These are phyloP conservation scores for Sarocladium strictum DNA, from an alignment of 2,329 filamentous ascomycete species.

Conservation along the genomic window DNA sequence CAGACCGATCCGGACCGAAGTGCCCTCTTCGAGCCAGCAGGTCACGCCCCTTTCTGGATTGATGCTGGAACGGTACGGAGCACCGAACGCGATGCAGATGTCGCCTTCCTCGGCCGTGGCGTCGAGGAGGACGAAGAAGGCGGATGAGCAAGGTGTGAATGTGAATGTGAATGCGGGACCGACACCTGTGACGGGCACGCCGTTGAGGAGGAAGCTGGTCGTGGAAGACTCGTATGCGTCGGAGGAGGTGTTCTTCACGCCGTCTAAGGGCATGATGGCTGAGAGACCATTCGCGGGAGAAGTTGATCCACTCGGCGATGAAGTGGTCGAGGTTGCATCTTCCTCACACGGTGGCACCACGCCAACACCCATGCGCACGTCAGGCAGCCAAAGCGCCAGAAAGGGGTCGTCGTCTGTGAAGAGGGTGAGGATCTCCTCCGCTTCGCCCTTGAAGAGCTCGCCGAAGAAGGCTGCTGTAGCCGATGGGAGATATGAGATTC, in stretches of 20 bases:
- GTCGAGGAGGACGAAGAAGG: background rate
- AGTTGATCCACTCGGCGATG: background rate
- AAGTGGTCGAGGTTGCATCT: slow-evolving; percentile 10
- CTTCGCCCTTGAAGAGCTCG: slow-evolving; percentile 8
- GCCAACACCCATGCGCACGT: background rate
- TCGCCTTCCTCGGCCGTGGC: slow-evolving; percentile 25
- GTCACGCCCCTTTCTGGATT: slow-evolving; percentile 33
- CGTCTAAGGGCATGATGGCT: slow-evolving; percentile 3
- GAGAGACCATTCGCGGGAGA: background rate
- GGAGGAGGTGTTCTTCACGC: slow-evolving; percentile 12
- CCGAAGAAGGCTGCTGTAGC: slow-evolving; percentile 5
- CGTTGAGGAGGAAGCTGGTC: slow-evolving; percentile 23
- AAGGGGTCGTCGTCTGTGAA: background rate
- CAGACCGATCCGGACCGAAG: slow-evolving; percentile 28
- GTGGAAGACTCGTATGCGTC: slow-evolving; percentile 41
- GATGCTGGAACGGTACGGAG: slow-evolving; percentile 33
- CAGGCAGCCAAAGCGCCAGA: background rate
- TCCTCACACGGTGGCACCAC: background rate
- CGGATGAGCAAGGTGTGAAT: background rate
- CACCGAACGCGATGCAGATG: slow-evolving; percentile 19
- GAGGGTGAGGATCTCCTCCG: background rate
- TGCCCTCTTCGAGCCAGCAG: slow-evolving; percentile 35
- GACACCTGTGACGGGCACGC: slow-evolving; percentile 6
- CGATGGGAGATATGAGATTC: slow-evolving; percentile 31
- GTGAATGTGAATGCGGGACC: background rate